Evolutionary conservation across 352 stramenopile species (phyloP), one percentile per base, ranked within the genome.

Genomic region (Plasmopara halstedii): DNA sequence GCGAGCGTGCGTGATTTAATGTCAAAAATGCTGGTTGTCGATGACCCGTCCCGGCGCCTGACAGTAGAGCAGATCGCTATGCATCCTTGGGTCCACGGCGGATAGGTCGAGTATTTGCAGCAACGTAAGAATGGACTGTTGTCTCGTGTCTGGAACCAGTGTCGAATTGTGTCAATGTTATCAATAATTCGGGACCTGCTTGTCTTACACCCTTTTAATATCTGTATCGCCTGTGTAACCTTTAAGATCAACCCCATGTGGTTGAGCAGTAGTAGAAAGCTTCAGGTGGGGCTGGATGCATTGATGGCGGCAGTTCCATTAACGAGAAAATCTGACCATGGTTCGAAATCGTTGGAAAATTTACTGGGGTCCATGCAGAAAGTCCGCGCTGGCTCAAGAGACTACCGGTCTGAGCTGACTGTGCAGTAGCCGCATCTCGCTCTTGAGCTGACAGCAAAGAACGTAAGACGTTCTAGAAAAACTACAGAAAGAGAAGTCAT

Each of bases 51-150:
- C 27, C 64, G 59, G 29, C 75, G 80, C 6, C 64, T 92, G 44
- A 89, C 77, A 45, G 69, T 92, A 55, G 73, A 87, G 50, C 70
- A 92, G 56, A 92, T 92, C 42, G 78, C 75, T 21, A 72, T 78
- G 67, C 80, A 92, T 50, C 80, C 80, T 43, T 92, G 80, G 80
- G 66, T 92, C 36, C 70, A 76, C 32, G 73, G 73, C 25, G 73
- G 72, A 64, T 85, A 78, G 56, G 45, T 18, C 17, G 17, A 42
- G 19, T 26, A 43, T n/a, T n/a, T n/a, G n/a, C n/a, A n/a, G n/a
- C n/a, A n/a, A n/a, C 38, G 36, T 50, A 63, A 58, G 43, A 56
- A 65, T 62, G 52, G 58, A 54, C 41, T 47, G 57, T 55, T 48
- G 35, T 62, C 36, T 55, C 33, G 38, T 47, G 32, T 45, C 35